phyloP scores from a whole-genome alignment of 495 filamentous ascomycete genomes.

The Halenospora varia region DNA sequence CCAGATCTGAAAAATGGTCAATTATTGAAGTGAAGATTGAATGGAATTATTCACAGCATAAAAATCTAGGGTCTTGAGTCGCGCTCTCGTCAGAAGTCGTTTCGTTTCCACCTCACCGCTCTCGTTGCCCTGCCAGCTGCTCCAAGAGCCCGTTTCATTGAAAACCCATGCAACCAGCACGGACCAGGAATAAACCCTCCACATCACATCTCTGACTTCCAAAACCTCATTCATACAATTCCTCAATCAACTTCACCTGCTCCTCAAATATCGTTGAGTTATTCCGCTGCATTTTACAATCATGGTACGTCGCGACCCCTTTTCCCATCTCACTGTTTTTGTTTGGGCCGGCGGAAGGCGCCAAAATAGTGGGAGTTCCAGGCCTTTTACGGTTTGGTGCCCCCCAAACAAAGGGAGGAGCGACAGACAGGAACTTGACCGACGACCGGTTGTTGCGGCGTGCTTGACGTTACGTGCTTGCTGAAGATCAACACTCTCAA shows the following conservation, averaged over 20 bases:
- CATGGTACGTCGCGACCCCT: background rate
- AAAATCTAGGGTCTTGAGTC: too few species aligned
- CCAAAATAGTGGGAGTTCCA: too few species aligned
- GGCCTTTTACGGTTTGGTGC: too few species aligned
- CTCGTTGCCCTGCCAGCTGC: constrained; percentile 17
- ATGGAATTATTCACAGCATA: too few species aligned
- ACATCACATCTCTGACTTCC: background rate
- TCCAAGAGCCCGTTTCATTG: background rate
- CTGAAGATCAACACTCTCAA: too few species aligned
- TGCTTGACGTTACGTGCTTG: too few species aligned
- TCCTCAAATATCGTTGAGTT: background rate
- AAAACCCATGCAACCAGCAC: constrained; percentile 8
- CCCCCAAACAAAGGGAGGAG: too few species aligned
- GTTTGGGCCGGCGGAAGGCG: too few species aligned
- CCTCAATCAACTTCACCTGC: background rate
- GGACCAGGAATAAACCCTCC: constrained; percentile 3
- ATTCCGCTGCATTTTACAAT: background rate
- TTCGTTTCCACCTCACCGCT: background rate
- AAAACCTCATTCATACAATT: background rate
- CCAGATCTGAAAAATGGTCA: too few species aligned
- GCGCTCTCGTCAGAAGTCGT: background rate
- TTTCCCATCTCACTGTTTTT: background rate
- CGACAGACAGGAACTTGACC: too few species aligned
- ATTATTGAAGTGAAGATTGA: too few species aligned
- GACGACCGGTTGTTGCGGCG: too few species aligned